A percentile compares a stretch with the other conserved stretches of the same genome.
These are phyloP conservation scores for Suhomyces taliae DNA, from an alignment of 1,139 yeast species.

Conservation along the genomic window DNA sequence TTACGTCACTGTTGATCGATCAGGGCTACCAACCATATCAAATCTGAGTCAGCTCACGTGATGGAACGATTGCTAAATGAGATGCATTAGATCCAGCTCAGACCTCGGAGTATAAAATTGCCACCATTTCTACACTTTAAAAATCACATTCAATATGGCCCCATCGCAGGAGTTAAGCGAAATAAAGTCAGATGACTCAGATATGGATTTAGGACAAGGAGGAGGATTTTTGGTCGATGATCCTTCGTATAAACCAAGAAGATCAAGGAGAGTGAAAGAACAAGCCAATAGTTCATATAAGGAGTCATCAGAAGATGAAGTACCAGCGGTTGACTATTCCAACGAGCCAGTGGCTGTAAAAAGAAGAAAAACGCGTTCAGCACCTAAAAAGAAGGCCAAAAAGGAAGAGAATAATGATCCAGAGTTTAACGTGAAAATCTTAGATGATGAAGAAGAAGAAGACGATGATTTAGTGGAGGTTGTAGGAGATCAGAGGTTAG, in stretches of 20 bases:
- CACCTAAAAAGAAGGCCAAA: slow-evolving; percentile 13
- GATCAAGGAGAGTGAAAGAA: slow-evolving; percentile 19
- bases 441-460: slow-evolving; percentile 25
- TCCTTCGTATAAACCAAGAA: slow-evolving; percentile 20
- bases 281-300: slow-evolving; percentile 19
- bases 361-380: slow-evolving; percentile 20
- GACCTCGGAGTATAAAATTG: background rate
- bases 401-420: slow-evolving; percentile 19
- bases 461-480: slow-evolving; percentile 17
- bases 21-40: background rate
- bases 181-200: slow-evolving; percentile 7
- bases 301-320: slow-evolving; percentile 24
- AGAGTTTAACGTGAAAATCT: slow-evolving; percentile 21
- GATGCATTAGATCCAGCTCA: background rate
- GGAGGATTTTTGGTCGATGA: slow-evolving; percentile 50
- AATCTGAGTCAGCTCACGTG: background rate
- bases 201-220: slow-evolving; percentile 14
- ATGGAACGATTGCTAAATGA: background rate
- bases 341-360: slow-evolving; percentile 15
- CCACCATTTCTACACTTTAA: slow-evolving; percentile 3
- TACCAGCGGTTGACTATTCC: slow-evolving; percentile 16
- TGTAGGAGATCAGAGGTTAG: slow-evolving; percentile 13
- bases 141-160: slow-evolving; percentile 2
- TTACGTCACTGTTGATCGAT: background rate
- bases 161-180: slow-evolving; percentile 5